phyloP scores from a whole-genome alignment of 129 eudicot species.

The Flaveria bidentis region DNA sequence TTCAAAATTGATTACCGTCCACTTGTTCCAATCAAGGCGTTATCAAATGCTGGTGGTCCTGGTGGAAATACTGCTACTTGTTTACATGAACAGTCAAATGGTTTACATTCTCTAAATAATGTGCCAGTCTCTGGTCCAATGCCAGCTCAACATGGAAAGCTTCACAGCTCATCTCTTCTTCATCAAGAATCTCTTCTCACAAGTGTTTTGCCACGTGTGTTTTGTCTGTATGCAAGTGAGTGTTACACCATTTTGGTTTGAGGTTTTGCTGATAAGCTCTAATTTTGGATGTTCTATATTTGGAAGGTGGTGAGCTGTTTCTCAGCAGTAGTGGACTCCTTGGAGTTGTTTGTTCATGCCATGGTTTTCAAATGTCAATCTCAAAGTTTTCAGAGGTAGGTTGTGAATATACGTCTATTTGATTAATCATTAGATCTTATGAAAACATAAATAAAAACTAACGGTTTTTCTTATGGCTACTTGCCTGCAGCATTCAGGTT shows the following conservation, averaged over 20 bases:
- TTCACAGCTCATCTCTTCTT: slow-evolving; percentile 29
- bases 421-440: slow-evolving; percentile 16
- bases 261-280: slow-evolving; percentile 20
- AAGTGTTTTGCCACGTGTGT: slow-evolving; percentile 61
- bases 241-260: slow-evolving; percentile 20
- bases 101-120: slow-evolving; percentile 35
- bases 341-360: slow-evolving; percentile 79
- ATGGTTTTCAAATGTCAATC: slow-evolving; percentile 68
- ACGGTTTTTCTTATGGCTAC: slow-evolving; percentile 15
- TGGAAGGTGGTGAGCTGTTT: slow-evolving; percentile 65
- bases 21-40: slow-evolving; percentile 32
- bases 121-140: slow-evolving; percentile 25
- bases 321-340: slow-evolving; percentile 64
- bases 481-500: slow-evolving; percentile 74
- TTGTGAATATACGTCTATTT: slow-evolving; percentile 5
- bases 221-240: slow-evolving; percentile 69
- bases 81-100: slow-evolving; percentile 30
- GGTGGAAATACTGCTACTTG: slow-evolving; percentile 28
- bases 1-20: slow-evolving; percentile 27
- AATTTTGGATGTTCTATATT: slow-evolving; percentile 24
- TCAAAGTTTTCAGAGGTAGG: slow-evolving; percentile 68
- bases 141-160: slow-evolving; percentile 37
- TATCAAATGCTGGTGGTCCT: slow-evolving; percentile 19
- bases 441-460: not conserved
- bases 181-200: slow-evolving; percentile 28